Evolutionary conservation across 106 monocot species (phyloP).

Genomic region (Dendrobium catenatum): DNA sequence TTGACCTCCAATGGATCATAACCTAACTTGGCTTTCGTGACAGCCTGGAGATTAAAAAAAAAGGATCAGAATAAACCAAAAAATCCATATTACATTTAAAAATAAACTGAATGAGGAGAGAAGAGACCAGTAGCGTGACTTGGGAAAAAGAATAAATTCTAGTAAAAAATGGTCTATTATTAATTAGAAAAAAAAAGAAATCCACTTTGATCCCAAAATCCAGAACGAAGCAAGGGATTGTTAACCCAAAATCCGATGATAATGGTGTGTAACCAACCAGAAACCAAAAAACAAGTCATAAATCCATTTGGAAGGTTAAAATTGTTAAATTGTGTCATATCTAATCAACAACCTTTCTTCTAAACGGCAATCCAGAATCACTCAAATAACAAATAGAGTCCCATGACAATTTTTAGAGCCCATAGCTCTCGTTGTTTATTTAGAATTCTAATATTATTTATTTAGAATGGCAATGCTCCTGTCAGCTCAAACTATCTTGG

Average conservation of each 20-base stretch:
- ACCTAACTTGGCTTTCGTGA: conserved; percentile 93
- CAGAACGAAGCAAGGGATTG: background rate
- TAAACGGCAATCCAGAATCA: too few relatives aligned
- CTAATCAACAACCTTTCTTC: background rate
- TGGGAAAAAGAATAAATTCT: background rate
- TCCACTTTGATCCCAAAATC: background rate
- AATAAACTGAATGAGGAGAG: background rate
- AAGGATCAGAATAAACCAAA: background rate
- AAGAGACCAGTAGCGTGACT: background rate
- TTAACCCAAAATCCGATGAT: background rate
- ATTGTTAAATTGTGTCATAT: too few relatives aligned
- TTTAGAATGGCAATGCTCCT: background rate
- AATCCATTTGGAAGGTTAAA: too few relatives aligned
- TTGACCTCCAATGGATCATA: conserved; percentile 97
- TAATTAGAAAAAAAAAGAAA: background rate
- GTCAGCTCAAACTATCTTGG: background rate
- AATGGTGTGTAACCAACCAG: too few relatives aligned
- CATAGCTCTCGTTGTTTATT: too few relatives aligned
- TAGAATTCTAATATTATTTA: too few relatives aligned
- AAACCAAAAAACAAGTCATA: too few relatives aligned
- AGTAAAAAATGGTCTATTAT: background rate
- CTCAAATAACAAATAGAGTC: too few relatives aligned
- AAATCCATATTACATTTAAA: background rate
- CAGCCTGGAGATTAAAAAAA: conserved; percentile 51
- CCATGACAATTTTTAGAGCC: too few relatives aligned